Evolutionary conservation across 768 basidiomycete species (phyloP).

Genomic region (Mycena kentingensis): DNA sequence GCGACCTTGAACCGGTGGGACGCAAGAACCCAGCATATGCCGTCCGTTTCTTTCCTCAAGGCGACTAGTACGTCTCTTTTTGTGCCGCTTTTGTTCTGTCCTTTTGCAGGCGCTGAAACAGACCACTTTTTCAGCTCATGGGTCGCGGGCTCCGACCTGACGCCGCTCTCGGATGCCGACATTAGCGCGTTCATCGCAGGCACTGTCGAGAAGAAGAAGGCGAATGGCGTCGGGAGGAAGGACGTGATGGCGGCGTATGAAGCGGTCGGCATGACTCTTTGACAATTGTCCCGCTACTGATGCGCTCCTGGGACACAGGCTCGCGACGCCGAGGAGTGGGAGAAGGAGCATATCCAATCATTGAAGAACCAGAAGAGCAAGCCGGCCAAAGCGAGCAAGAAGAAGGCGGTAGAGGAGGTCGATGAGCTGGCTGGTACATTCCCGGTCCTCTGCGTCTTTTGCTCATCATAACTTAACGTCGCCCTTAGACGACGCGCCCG

Average conservation of each 20-base stretch:
- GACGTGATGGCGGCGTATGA: constrained; percentile 70
- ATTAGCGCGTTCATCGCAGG: constrained; percentile 83
- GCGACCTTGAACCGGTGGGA: not conserved
- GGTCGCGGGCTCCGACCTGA: constrained; percentile 81
- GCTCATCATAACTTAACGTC: constrained; percentile 28
- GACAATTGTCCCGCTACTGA: constrained; percentile 33
- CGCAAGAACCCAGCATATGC: constrained; percentile 25
- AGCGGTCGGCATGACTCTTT: constrained; percentile 29
- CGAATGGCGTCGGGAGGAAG: constrained; percentile 38
- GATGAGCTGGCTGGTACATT: constrained; percentile 20
- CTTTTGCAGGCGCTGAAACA: not conserved
- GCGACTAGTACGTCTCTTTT: constrained; percentile 78
- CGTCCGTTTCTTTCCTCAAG: constrained; percentile 87
- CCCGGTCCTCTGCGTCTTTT: constrained; percentile 41
- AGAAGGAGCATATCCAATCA: constrained; percentile 26
- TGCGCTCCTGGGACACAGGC: constrained; percentile 26
- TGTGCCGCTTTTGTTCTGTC: not conserved
- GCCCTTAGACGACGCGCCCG: constrained; percentile 53
- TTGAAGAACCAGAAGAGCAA: constrained; percentile 21
- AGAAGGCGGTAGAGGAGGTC: constrained; percentile 9
- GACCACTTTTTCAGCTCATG: constrained; percentile 63
- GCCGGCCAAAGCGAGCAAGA: constrained; percentile 9
- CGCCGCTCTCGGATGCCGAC: constrained; percentile 74
- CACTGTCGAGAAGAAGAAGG: constrained; percentile 59
- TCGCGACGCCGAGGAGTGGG: constrained; percentile 63